phyloP scores from a whole-genome alignment of 176 grass and related monocot species.

The Urochloa ruziziensis region DNA sequence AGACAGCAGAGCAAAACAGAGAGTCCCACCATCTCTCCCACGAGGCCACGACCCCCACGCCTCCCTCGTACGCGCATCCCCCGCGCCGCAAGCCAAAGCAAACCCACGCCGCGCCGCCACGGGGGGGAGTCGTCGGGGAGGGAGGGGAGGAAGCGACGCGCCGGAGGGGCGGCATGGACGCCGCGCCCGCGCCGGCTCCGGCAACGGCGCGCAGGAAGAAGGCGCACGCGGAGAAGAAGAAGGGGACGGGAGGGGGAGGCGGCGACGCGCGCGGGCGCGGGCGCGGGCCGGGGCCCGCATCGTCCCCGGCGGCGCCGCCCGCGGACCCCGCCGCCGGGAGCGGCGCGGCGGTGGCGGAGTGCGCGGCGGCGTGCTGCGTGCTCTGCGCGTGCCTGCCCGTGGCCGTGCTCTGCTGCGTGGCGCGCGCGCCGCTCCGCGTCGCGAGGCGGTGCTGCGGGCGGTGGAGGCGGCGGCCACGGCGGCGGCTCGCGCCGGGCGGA shows the following conservation, averaged over 20 bases:
- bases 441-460: slow-evolving; percentile 39
- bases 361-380: no score
- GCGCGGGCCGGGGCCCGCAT: background rate
- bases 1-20: background rate
- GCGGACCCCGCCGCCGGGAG: background rate
- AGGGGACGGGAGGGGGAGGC: slow-evolving; percentile 6
- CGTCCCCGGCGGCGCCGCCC: slow-evolving; percentile 29
- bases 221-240: background rate
- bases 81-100: background rate
- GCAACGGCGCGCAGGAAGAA: background rate
- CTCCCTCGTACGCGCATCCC: background rate
- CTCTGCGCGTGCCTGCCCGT: no score
- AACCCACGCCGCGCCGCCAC: background rate
- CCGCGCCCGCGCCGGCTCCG: background rate
- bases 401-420: no score
- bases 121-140: no score
- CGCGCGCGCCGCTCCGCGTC: background rate
- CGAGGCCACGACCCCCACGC: background rate
- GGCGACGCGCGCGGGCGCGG: background rate
- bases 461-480: background rate
- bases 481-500: slow-evolving; percentile 24
- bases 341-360: no score
- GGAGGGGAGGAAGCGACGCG: background rate
- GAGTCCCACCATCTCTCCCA: background rate
- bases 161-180: slow-evolving; percentile 12